These are phyloP conservation scores for Sclerotinia spermophila DNA, from an alignment of 2,329 filamentous ascomycete genomes.

Conservation along the genomic window DNA sequence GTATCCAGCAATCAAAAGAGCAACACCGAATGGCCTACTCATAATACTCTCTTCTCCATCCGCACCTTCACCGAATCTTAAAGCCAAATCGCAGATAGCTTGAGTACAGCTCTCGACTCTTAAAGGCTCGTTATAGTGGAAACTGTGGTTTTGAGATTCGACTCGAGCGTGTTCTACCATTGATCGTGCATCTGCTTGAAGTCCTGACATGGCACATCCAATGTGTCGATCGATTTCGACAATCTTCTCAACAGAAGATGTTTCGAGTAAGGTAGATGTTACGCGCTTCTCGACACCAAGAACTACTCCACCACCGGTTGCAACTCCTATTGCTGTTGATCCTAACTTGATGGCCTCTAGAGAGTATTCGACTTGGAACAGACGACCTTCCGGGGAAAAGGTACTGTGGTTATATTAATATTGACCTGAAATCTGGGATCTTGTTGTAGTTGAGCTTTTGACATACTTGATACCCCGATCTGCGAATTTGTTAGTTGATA, in stretches of 20 bases:
- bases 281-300: constrained; percentile 99
- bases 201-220: constrained; percentile 95
- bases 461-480: constrained; percentile 96
- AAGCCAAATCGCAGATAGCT: constrained; percentile 93
- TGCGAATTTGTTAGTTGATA: constrained; percentile 46
- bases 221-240: constrained; percentile 99
- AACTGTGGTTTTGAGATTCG: constrained; percentile 93
- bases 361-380: constrained; percentile 99
- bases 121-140: constrained; percentile 96
- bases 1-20: constrained; percentile 91
- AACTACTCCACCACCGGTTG: constrained; percentile 91
- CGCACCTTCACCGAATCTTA: constrained; percentile 95
- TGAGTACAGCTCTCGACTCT: constrained; percentile 97
- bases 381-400: constrained; percentile 98
- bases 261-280: constrained; percentile 94
- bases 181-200: constrained; percentile 94
- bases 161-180: constrained; percentile 99
- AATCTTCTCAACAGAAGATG: constrained; percentile 98
- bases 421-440: constrained; percentile 17
- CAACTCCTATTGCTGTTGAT: constrained; percentile 95
- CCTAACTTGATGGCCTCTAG: constrained; percentile 99
- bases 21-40: constrained; percentile 95
- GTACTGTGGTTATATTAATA: constrained; percentile 56
- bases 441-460: constrained; percentile 24
- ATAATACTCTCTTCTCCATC: constrained; percentile 99